These are phyloP conservation scores for Epichloe festucae DNA, from an alignment of 2,329 filamentous ascomycete genomes.

Conservation along the genomic window DNA sequence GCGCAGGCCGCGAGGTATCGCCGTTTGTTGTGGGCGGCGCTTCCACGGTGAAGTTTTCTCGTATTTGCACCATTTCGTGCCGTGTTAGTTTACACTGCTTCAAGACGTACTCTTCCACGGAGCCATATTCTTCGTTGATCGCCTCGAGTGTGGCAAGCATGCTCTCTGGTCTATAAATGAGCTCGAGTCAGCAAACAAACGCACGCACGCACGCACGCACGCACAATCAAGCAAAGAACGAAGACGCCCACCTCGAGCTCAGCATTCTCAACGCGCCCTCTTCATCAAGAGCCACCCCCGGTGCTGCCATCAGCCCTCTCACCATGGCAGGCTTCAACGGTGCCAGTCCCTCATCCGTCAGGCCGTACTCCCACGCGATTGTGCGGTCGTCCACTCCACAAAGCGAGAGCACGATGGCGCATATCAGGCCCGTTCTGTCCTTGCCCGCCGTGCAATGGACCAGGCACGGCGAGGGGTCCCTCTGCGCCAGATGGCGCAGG, in stretches of 20 bases:
- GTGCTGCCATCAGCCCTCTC: constrained; percentile 34
- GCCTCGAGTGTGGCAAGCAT: constrained; percentile 38
- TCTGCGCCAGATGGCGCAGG: constrained; percentile 40
- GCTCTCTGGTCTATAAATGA: constrained; percentile 23
- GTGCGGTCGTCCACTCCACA: constrained; percentile 45
- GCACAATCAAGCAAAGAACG: neutral
- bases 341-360: constrained; percentile 47
- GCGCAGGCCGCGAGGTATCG: neutral
- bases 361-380: constrained; percentile 55
- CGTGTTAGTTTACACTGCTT: constrained; percentile 43
- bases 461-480: constrained; percentile 36
- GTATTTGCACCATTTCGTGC: constrained; percentile 39
- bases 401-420: constrained; percentile 51
- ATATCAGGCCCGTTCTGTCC: constrained; percentile 60
- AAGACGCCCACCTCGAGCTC: constrained; percentile 25
- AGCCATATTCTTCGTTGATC: constrained; percentile 47
- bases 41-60: constrained; percentile 33
- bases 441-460: constrained; percentile 69
- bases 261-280: constrained; percentile 33
- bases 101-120: constrained; percentile 49
- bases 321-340: constrained; percentile 39
- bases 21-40: neutral
- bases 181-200: too few relatives aligned
- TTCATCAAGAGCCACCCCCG: constrained; percentile 33
- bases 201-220: too few relatives aligned